Evolutionary conservation across 495 filamentous ascomycete genomes (phyloP).

Genomic region (Umbilicaria muhlenbergii): DNA sequence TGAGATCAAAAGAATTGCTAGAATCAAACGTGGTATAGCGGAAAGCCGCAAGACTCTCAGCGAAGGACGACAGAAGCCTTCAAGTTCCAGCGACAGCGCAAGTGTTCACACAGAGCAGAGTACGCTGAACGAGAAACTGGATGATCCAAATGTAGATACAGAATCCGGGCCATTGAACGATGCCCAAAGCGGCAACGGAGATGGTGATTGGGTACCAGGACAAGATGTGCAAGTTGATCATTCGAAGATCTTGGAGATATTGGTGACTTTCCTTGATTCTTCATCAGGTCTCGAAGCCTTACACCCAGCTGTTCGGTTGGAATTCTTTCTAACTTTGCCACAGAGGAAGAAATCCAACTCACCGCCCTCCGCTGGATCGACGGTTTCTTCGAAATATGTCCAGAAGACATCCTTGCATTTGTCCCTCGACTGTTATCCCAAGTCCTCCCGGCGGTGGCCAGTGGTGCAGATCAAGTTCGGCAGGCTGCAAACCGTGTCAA

Average conservation of each 20-base stretch:
- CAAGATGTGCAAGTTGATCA: conserved; percentile 95
- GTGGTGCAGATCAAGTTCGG: conserved; percentile 73
- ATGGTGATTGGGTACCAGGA: conserved; percentile 92
- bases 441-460: conserved; percentile 87
- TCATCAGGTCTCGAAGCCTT: conserved; percentile 42
- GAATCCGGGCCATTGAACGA: conserved; percentile 43
- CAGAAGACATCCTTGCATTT: conserved; percentile 92
- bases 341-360: conserved; percentile 79
- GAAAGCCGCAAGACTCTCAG: conserved; percentile 60
- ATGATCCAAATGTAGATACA: conserved; percentile 36
- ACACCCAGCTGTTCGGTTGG: not conserved
- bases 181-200: conserved; percentile 46
- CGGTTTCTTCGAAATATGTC: conserved; percentile 90
- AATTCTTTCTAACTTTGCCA: not conserved
- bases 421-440: conserved; percentile 83
- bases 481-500: conserved; percentile 82
- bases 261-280: conserved; percentile 81
- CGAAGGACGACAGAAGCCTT: conserved; percentile 49
- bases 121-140: conserved; percentile 25
- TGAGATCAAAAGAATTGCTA: conserved; percentile 89
- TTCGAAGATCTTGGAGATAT: conserved; percentile 77
- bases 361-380: conserved; percentile 93
- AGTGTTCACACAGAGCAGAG: conserved; percentile 39
- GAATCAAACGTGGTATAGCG: conserved; percentile 79
- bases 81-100: conserved; percentile 45